A percentile compares a stretch with the other conserved stretches of the same genome.
Evolutionary conservation across 768 basidiomycete genomes (phyloP).

Genomic region (Trametes villosa): DNA sequence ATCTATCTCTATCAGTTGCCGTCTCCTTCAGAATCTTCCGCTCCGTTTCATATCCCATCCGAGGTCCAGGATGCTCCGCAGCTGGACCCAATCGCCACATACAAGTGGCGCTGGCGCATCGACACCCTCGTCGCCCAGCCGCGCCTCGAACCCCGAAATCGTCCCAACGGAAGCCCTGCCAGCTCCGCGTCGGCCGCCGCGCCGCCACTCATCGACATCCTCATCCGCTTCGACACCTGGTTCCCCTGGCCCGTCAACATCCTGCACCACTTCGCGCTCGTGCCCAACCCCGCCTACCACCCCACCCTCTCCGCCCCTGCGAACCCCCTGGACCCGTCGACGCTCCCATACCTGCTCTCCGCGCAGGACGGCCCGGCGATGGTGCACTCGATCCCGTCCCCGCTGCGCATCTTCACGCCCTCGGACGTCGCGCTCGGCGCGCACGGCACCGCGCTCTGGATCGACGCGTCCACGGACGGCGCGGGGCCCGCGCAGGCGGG

Average conservation of each 20-base stretch:
- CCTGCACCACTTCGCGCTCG: conserved; percentile 63
- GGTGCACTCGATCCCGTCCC: conserved; percentile 26
- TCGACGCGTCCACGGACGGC: conserved; percentile 64
- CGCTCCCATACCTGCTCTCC: conserved; percentile 24
- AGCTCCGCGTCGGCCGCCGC: neutral
- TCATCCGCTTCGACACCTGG: conserved; percentile 61
- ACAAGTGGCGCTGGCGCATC: conserved; percentile 60
- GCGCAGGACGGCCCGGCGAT: conserved; percentile 16
- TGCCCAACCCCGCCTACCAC: conserved; percentile 43
- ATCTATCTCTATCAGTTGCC: conserved; percentile 35
- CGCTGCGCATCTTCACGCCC: conserved; percentile 59
- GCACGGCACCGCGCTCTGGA: conserved; percentile 67
- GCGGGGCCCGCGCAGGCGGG: conserved; percentile 27
- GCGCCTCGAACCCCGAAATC: conserved; percentile 26
- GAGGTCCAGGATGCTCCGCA: neutral
- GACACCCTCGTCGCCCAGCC: conserved; percentile 53
- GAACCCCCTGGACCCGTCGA: neutral
- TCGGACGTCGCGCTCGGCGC: conserved; percentile 58
- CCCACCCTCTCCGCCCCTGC: conserved; percentile 1
- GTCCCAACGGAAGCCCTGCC: neutral
- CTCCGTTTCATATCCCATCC: conserved; percentile 5
- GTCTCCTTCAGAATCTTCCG: conserved; percentile 29
- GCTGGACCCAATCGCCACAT: conserved; percentile 49
- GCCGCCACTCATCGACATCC: conserved; percentile 48
- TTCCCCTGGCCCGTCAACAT: conserved; percentile 74